These are phyloP conservation scores for Aspergillus floridensis DNA, from an alignment of 2,329 filamentous ascomycete genomes.

Conservation along the genomic window DNA sequence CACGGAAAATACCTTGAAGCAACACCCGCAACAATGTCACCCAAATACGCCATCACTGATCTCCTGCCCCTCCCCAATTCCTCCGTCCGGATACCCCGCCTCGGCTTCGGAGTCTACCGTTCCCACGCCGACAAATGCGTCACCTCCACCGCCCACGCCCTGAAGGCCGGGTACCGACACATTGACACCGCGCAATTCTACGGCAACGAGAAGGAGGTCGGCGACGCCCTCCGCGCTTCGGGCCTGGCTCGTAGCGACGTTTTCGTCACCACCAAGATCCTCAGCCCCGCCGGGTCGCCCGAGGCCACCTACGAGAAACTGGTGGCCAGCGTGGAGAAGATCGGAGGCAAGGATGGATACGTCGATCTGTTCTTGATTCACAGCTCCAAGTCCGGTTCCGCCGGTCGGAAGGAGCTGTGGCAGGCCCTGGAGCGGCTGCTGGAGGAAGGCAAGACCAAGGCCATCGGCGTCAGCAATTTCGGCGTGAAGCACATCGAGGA, in stretches of 20 bases:
- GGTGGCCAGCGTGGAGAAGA: constrained; percentile 61
- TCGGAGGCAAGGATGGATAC: constrained; percentile 59
- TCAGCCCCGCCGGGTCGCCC: constrained; percentile 51
- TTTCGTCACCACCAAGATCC: constrained; percentile 70
- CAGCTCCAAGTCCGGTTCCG: constrained; percentile 55
- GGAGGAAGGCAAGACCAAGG: constrained; percentile 58
- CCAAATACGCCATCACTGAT: constrained; percentile 47
- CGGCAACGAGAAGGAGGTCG: constrained; percentile 66
- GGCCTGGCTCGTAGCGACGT: constrained; percentile 54
- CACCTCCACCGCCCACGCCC: constrained; percentile 57
- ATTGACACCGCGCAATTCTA: constrained; percentile 66
- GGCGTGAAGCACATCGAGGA: constrained; percentile 67
- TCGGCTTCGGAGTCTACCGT: constrained; percentile 71
- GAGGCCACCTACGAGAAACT: constrained; percentile 60
- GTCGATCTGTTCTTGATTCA: constrained; percentile 72
- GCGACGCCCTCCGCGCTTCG: constrained; percentile 59
- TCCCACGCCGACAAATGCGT: constrained; percentile 56
- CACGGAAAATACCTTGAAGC: no score
- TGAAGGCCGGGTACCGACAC: constrained; percentile 53
- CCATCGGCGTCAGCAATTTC: constrained; percentile 73
- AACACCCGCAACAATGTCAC: constrained; percentile 23
- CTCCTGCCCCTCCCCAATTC: constrained; percentile 52
- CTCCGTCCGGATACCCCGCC: constrained; percentile 56
- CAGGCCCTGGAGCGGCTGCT: constrained; percentile 62
- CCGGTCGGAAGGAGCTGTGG: constrained; percentile 63